A percentile compares a stretch with the other conserved stretches of the same genome.
phyloP scores from a whole-genome alignment of 2,329 filamentous ascomycete genomes.

The Nemania abortiva region DNA sequence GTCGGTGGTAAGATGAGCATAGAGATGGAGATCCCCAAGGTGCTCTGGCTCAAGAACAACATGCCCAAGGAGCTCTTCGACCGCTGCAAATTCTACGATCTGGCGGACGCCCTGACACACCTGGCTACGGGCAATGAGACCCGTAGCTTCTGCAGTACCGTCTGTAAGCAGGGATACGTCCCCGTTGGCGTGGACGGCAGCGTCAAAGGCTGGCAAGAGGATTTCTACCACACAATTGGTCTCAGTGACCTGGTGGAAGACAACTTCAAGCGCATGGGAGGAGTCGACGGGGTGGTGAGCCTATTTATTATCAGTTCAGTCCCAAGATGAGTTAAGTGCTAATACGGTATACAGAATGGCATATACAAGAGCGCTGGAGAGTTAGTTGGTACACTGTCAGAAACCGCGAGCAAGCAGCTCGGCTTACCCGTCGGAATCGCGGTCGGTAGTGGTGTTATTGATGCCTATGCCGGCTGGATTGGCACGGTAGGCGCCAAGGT shows the following conservation, averaged over 20 bases:
- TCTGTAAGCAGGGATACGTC: constrained; percentile 97
- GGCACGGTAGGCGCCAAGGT: constrained; percentile 98
- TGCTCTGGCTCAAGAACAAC: constrained; percentile 97
- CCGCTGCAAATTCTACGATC: constrained; percentile 96
- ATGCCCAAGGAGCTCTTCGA: constrained; percentile 93
- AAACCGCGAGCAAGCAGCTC: constrained; percentile 84
- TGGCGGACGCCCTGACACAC: constrained; percentile 93
- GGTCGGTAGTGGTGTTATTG: constrained; percentile 95
- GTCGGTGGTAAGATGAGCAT: constrained; percentile 99
- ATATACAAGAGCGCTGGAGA: constrained; percentile 93
- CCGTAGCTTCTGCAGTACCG: constrained; percentile 92
- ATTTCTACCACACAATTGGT: constrained; percentile 89
- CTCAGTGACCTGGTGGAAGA: constrained; percentile 86
- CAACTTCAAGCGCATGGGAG: constrained; percentile 92
- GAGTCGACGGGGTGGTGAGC: constrained; percentile 93
- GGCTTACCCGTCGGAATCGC: constrained; percentile 89
- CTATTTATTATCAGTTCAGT: constrained; percentile 51
- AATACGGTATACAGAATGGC: constrained; percentile 78
- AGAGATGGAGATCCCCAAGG: constrained; percentile 99
- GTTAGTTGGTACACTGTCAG: constrained; percentile 84
- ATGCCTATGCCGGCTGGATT: constrained; percentile 98
- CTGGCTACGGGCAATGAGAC: constrained; percentile 93
- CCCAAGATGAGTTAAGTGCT: constrained; percentile 37
- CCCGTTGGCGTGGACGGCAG: constrained; percentile 97
- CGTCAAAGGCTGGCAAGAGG: constrained; percentile 97